These are phyloP conservation scores for Litsea cubeba DNA, from an alignment of 164 flowering plant species.

Conservation along the genomic window DNA sequence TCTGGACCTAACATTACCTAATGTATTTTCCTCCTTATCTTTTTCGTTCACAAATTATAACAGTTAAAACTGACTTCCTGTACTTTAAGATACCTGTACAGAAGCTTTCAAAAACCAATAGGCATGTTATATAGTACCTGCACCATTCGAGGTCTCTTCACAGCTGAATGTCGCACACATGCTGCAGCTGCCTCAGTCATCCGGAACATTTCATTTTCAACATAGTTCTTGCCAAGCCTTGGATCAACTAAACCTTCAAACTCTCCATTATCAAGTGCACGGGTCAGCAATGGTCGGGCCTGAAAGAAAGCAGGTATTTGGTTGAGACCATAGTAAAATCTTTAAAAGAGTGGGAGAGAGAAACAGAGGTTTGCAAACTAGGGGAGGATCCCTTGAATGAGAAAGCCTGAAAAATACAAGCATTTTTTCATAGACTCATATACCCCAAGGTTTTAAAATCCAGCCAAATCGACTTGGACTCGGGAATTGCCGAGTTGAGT, in stretches of 20 bases:
- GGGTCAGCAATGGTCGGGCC: conserved; percentile 84
- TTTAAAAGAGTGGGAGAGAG: no score
- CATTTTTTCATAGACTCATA: no score
- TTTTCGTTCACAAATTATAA: no score
- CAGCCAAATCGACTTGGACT: no score
- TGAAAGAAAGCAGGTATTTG: conserved; percentile 17
- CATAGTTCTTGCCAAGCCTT: conserved; percentile 54
- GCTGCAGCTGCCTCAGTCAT: conserved; percentile 84
- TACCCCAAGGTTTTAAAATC: no score
- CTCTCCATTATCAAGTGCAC: conserved; percentile 51
- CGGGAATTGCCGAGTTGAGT: no score
- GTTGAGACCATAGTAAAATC: not conserved
- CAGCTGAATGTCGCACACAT: conserved; percentile 81
- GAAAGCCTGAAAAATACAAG: no score
- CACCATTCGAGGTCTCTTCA: conserved; percentile 81
- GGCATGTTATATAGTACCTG: conserved; percentile 42
- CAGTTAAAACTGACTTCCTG: no score
- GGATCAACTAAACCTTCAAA: conserved; percentile 61
- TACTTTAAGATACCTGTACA: no score
- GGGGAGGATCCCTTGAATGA: no score
- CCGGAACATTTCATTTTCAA: conserved; percentile 56
- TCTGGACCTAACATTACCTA: no score
- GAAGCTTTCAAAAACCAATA: not conserved
- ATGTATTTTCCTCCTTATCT: not conserved
- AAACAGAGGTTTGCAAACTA: no score